Evolutionary conservation across 139 green algal genomes (phyloP).

Genomic region (Marvania coccoides): DNA sequence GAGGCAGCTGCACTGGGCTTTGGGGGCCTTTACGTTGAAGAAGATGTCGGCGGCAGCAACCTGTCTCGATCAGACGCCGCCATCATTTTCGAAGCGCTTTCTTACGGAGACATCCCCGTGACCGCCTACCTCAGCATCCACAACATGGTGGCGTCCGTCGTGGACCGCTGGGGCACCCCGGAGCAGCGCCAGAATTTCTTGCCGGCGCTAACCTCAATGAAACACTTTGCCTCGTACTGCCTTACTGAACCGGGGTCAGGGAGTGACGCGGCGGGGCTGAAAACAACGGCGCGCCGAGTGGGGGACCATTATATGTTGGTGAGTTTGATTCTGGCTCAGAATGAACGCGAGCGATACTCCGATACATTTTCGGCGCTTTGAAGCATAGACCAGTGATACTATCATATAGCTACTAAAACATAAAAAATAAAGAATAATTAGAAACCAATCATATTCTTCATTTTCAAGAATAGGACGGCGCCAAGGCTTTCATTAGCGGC

Average conservation of each 20-base stretch:
- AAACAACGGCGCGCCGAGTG: constrained; percentile 35
- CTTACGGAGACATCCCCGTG: constrained; percentile 59
- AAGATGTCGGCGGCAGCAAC: constrained; percentile 38
- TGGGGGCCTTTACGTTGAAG: constrained; percentile 47
- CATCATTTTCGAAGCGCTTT: constrained; percentile 73
- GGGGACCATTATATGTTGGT: constrained; percentile 41
- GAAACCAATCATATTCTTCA: too few relatives aligned
- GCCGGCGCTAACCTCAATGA: constrained; percentile 44
- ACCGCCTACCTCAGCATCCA: constrained; percentile 82
- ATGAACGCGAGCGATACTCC: too few relatives aligned
- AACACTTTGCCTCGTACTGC: constrained; percentile 73
- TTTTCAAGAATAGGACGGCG: constrained; percentile 1
- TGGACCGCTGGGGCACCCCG: constrained; percentile 46
- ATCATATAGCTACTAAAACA: too few relatives aligned
- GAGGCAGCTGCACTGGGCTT: constrained; percentile 64
- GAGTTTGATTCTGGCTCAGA: constrained; percentile 10
- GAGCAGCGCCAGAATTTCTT: constrained; percentile 34
- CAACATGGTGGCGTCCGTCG: constrained; percentile 69
- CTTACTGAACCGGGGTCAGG: constrained; percentile 69
- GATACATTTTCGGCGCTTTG: too few relatives aligned
- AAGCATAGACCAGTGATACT: too few relatives aligned
- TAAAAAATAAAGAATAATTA: too few relatives aligned
- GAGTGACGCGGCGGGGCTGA: constrained; percentile 60
- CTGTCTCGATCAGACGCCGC: constrained; percentile 44
- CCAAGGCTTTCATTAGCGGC: constrained; percentile 60